These are phyloP conservation scores for Castanopsis chinensis DNA, from an alignment of 306 rosid species.

Conservation along the genomic window DNA sequence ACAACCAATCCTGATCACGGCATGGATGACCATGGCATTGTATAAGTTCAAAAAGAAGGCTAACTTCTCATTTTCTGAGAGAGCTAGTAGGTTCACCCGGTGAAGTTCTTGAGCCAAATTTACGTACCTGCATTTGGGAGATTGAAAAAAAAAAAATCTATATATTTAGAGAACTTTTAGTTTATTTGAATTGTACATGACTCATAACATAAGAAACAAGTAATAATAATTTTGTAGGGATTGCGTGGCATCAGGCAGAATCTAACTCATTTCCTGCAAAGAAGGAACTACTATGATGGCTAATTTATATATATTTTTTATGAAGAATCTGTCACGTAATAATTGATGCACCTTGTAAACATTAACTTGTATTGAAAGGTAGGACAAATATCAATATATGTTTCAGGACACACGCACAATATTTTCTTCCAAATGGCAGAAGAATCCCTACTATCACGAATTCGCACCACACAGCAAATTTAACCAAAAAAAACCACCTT, in stretches of 20 bases:
- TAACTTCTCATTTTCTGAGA: constrained; percentile 64
- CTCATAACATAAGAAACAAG: not conserved
- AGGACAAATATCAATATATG: too few relatives aligned
- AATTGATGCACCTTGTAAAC: too few relatives aligned
- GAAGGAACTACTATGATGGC: not conserved
- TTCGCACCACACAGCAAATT: not conserved
- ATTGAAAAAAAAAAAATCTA: not conserved
- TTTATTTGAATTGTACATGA: not conserved
- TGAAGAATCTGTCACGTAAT: too few relatives aligned
- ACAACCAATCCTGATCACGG: constrained; percentile 58
- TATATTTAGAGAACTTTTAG: not conserved
- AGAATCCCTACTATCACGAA: not conserved
- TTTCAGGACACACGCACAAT: too few relatives aligned
- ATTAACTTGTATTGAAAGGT: too few relatives aligned
- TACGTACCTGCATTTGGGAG: constrained; percentile 57
- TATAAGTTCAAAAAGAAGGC: constrained; percentile 87
- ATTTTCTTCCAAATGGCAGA: too few relatives aligned
- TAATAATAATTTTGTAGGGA: not conserved
- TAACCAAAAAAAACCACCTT: too few relatives aligned
- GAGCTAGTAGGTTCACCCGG: constrained; percentile 60
- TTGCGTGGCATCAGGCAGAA: not conserved
- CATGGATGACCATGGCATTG: constrained; percentile 97
- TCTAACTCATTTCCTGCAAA: not conserved
- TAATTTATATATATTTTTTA: not conserved
- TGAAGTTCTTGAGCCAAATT: constrained; percentile 74